Evolutionary conservation across 306 rosid genomes (phyloP).

Genomic region (Hippophae rhamnoides): DNA sequence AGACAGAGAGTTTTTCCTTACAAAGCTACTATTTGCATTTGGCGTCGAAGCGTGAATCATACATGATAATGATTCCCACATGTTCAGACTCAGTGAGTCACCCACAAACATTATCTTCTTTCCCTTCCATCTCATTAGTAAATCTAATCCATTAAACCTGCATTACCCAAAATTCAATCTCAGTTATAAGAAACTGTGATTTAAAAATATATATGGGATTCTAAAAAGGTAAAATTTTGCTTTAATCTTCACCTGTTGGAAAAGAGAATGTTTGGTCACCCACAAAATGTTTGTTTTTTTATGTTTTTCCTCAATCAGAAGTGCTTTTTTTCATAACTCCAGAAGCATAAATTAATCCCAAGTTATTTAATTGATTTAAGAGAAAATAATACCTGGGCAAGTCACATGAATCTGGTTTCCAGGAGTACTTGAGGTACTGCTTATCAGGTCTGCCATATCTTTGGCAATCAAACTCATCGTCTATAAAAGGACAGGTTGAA

Average conservation of each 20-base stretch:
- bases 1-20: conserved; percentile 29
- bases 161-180: neutral
- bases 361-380: too few species aligned
- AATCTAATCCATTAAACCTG: conserved; percentile 63
- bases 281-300: too few species aligned
- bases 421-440: conserved; percentile 51
- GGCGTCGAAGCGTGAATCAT: conserved; percentile 88
- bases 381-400: conserved; percentile 41
- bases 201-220: too few species aligned
- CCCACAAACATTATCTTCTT: conserved; percentile 98
- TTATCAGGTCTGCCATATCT: conserved; percentile 59
- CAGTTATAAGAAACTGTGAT: too few species aligned
- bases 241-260: too few species aligned
- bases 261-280: too few species aligned
- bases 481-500: conserved; percentile 45
- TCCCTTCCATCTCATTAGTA: conserved; percentile 63
- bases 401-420: conserved; percentile 62
- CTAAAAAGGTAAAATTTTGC: too few species aligned
- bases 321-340: too few species aligned
- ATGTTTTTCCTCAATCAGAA: too few species aligned
- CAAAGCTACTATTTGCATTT: conserved; percentile 38
- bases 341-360: too few species aligned
- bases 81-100: conserved; percentile 90
- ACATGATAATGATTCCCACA: conserved; percentile 92
- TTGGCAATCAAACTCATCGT: conserved; percentile 47